phyloP scores from a whole-genome alignment of 345 rosid genomes.

The Arabis hirsuta region DNA sequence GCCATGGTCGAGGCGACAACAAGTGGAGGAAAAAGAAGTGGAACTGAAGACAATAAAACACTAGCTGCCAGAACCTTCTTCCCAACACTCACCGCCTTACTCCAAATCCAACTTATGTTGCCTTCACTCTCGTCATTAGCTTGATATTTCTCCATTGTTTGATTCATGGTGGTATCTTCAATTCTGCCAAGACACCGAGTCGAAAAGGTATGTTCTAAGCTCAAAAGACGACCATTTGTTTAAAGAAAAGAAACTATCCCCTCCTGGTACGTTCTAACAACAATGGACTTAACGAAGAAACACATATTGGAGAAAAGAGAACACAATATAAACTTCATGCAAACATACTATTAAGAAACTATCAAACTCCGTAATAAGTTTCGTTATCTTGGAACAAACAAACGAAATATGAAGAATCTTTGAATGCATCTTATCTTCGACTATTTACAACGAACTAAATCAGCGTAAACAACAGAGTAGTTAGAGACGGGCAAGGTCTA shows the following conservation, averaged over 20 bases:
- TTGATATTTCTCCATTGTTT: conserved; percentile 25
- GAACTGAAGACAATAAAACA: conserved; percentile 65
- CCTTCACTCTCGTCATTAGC: conserved; percentile 42
- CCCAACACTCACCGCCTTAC: conserved; percentile 59
- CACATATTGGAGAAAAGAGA: no score
- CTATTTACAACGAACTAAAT: conserved; percentile 8
- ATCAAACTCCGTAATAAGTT: neutral
- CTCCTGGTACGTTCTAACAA: no score
- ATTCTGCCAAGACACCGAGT: conserved; percentile 38
- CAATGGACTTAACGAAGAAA: no score
- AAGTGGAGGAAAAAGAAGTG: conserved; percentile 74
- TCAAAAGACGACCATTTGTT: neutral
- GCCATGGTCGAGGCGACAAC: conserved; percentile 61
- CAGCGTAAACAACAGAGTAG: neutral
- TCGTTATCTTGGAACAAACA: conserved; percentile 2
- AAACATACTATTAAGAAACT: neutral
- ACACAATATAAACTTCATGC: conserved; percentile 12
- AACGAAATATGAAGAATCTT: neutral
- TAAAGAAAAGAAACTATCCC: no score
- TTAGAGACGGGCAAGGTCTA: neutral
- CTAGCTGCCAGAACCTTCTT: conserved; percentile 66
- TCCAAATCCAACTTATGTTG: conserved; percentile 52
- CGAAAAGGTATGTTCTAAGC: neutral
- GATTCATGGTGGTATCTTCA: conserved; percentile 43
- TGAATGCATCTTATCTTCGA: neutral